Percentiles rank a stretch among this genome's conserved stretches.
Evolutionary conservation across 495 filamentous ascomycete genomes (phyloP).

Genomic region (Penicillium macrosclerotiorum): DNA sequence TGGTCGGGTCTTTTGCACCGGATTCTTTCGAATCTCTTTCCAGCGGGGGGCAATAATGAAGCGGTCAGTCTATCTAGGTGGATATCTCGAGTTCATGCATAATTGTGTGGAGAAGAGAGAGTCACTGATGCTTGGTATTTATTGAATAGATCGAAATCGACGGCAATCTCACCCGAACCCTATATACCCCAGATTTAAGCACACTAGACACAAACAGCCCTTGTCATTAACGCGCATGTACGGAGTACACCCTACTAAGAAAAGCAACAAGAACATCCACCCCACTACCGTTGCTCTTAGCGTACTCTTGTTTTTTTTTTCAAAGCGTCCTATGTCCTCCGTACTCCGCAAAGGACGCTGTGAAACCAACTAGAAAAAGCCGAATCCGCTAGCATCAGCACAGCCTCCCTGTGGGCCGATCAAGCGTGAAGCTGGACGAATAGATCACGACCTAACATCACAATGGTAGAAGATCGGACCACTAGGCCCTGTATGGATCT

Average conservation of each 20-base stretch:
- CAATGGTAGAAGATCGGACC: constrained; percentile 2
- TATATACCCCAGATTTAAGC: background rate
- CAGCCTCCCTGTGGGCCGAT: constrained; percentile 15
- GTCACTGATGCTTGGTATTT: too few species aligned
- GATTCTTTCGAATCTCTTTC: too few species aligned
- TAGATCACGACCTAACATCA: constrained; percentile 13
- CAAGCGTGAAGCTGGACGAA: constrained; percentile 22
- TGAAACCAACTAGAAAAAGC: constrained; percentile 4
- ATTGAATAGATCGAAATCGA: too few species aligned
- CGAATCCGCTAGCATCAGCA: constrained; percentile 15
- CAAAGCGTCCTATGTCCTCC: too few species aligned
- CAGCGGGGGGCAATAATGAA: too few species aligned
- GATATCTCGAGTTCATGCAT: too few species aligned
- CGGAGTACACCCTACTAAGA: background rate
- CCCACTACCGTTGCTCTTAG: background rate
- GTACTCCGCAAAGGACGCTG: too few species aligned
- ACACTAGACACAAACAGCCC: background rate
- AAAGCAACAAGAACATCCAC: background rate
- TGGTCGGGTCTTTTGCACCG: too few species aligned
- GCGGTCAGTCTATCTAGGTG: too few species aligned
- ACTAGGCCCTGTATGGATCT: constrained; percentile 7
- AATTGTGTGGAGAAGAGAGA: too few species aligned
- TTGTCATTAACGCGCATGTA: background rate
- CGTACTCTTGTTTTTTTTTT: background rate
- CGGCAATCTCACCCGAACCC: too few species aligned